Conservation (phyloP, 495 filamentous ascomycete species). For the Aspergillus saccharolyticus region DNA sequence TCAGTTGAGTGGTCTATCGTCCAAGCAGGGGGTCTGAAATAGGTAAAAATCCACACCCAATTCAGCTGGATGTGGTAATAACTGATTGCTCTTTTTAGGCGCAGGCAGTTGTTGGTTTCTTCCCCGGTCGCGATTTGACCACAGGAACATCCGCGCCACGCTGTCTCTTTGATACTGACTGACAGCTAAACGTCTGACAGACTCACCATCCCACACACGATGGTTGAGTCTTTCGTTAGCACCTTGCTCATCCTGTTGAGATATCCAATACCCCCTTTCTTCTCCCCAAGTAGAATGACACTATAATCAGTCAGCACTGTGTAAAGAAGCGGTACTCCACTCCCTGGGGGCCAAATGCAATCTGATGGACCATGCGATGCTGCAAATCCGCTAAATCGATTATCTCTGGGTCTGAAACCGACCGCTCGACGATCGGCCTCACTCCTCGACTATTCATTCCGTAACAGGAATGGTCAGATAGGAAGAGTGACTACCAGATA, state of each 20-base stretch:
- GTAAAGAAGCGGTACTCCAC: neutral
- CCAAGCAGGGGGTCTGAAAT: neutral
- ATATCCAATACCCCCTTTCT: no score
- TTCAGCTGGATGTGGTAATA: neutral
- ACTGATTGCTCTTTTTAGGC: neutral
- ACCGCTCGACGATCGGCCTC: neutral
- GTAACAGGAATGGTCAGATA: neutral
- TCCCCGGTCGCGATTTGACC: slow-evolving; percentile 1
- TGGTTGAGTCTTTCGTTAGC: neutral
- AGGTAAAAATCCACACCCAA: neutral
- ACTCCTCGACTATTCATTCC: neutral
- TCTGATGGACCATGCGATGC: neutral
- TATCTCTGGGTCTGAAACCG: neutral
- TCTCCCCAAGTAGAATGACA: no score
- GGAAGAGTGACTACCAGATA: no score
- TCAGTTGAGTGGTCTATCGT: neutral
- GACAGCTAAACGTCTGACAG: slow-evolving; percentile 1
- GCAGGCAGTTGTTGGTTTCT: neutral
- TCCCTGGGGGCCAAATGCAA: neutral
- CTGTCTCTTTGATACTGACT: neutral
- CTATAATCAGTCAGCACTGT: no score
- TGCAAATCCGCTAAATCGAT: neutral
- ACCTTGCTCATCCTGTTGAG: slow-evolving; percentile 1
- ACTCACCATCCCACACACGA: no score
- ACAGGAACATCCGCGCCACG: slow-evolving; percentile 1